These are phyloP conservation scores for Lentinula guzmanii DNA, from an alignment of 768 basidiomycete genomes.

Conservation along the genomic window DNA sequence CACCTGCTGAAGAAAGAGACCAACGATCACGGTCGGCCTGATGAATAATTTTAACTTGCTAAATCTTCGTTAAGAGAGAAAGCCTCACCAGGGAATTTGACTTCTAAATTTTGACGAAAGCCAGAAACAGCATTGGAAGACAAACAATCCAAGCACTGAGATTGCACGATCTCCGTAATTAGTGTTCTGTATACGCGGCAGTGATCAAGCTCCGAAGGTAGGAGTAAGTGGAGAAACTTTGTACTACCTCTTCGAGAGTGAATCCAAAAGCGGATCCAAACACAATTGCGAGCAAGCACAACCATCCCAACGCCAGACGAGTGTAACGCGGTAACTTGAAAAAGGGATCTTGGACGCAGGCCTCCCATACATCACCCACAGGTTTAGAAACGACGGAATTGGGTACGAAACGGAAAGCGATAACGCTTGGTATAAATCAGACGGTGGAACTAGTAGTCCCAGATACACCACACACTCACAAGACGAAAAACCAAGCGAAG, in stretches of 20 bases:
- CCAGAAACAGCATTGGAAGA: constrained; percentile 79
- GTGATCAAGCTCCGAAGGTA: background rate
- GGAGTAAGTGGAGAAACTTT: background rate
- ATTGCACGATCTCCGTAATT: constrained; percentile 78
- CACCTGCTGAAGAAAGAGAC: constrained; percentile 78
- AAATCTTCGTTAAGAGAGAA: background rate
- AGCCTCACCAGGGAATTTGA: constrained; percentile 63
- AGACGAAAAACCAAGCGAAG: constrained; percentile 78
- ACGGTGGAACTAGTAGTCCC: background rate
- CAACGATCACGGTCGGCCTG: constrained; percentile 85
- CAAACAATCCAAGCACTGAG: constrained; percentile 69
- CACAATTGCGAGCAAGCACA: constrained; percentile 67
- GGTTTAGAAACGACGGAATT: constrained; percentile 64
- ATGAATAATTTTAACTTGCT: background rate
- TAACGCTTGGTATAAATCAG: constrained; percentile 37
- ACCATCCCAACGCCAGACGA: constrained; percentile 67
- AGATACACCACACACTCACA: constrained; percentile 33
- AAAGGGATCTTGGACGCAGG: constrained; percentile 62
- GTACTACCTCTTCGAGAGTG: constrained; percentile 41
- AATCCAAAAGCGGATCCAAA: constrained; percentile 90
- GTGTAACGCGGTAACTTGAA: constrained; percentile 44
- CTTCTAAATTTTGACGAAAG: constrained; percentile 55
- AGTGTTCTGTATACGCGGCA: constrained; percentile 34
- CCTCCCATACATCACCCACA: constrained; percentile 66
- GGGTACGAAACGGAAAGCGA: constrained; percentile 83